These are phyloP conservation scores for Saussurea involucrata DNA, from an alignment of 129 eudicot species.

Conservation along the genomic window DNA sequence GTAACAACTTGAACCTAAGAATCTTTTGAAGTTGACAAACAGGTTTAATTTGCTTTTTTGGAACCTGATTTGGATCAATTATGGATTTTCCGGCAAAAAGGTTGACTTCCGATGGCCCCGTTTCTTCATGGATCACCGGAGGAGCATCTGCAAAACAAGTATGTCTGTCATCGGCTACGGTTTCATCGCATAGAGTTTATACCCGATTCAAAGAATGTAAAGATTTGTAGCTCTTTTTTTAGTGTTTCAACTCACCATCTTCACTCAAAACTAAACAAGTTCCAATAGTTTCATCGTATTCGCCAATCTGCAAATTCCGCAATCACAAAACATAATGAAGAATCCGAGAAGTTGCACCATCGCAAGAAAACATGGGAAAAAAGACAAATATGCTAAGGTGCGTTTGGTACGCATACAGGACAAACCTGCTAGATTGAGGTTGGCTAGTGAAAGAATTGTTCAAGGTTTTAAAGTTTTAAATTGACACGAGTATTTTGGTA, in stretches of 20 bases:
- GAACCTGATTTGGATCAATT: constrained; percentile 39
- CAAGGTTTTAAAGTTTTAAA: background rate
- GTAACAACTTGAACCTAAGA: constrained; percentile 55
- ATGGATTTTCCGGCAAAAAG: constrained; percentile 39
- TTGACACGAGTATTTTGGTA: background rate
- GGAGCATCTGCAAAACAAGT: constrained; percentile 44
- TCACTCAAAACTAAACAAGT: constrained; percentile 70
- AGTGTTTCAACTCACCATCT: constrained; percentile 48
- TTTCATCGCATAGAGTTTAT: background rate
- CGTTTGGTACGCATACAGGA: background rate
- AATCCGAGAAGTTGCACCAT: background rate
- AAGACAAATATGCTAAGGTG: background rate
- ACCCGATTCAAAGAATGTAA: background rate
- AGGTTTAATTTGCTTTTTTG: constrained; percentile 56
- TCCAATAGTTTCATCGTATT: constrained; percentile 81
- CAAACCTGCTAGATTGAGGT: background rate
- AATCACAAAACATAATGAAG: background rate
- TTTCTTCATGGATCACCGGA: constrained; percentile 52
- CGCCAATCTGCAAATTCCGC: constrained; percentile 59
- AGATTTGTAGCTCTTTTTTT: background rate
- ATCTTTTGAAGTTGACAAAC: constrained; percentile 56
- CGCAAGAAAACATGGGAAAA: background rate
- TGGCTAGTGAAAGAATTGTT: background rate
- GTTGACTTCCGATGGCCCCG: constrained; percentile 56
- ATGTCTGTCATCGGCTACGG: background rate